phyloP scores from a whole-genome alignment of 1,284 basidiomycete species.

The Pseudomicrostroma phylloplanum region DNA sequence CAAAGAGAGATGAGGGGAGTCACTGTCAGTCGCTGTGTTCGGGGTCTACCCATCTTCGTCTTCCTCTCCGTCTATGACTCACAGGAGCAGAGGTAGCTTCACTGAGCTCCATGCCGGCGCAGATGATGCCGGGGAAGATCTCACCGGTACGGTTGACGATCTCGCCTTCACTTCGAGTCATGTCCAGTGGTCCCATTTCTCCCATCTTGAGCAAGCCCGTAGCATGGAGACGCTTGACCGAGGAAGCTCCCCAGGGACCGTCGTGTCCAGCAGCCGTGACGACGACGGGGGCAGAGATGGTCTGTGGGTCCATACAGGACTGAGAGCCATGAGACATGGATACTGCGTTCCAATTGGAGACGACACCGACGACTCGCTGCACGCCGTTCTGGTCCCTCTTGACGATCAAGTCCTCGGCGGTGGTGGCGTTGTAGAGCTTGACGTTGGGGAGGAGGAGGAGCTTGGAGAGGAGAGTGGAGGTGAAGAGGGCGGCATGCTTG shows the following conservation, averaged over 20 bases:
- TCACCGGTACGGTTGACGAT: conserved; percentile 63
- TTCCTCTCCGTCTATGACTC: conserved; percentile 48
- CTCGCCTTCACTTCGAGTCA: conserved; percentile 40
- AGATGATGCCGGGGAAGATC: conserved; percentile 70
- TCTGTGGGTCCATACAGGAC: conserved; percentile 80
- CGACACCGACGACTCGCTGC: conserved; percentile 72
- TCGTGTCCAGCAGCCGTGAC: conserved; percentile 62
- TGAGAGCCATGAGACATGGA: conserved; percentile 64
- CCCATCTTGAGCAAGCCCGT: conserved; percentile 70
- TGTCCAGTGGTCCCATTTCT: conserved; percentile 62
- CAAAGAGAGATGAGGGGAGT: not conserved
- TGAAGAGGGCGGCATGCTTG: conserved; percentile 52
- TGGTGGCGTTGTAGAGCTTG: conserved; percentile 53
- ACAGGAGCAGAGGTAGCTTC: conserved; percentile 51
- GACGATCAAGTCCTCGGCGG: conserved; percentile 48
- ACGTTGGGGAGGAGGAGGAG: conserved; percentile 67
- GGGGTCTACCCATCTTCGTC: conserved; percentile 61
- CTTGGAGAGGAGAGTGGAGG: conserved; percentile 68
- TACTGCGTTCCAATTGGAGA: conserved; percentile 78
- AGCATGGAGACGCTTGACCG: conserved; percentile 72
- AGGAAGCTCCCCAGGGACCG: conserved; percentile 78
- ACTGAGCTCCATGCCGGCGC: conserved; percentile 70
- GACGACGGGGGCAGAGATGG: conserved; percentile 65
- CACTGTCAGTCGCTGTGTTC: conserved; percentile 1
- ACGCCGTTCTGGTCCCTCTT: conserved; percentile 37